These are phyloP conservation scores for Saturnispora besseyi DNA, from an alignment of 805 yeast species.

Conservation along the genomic window DNA sequence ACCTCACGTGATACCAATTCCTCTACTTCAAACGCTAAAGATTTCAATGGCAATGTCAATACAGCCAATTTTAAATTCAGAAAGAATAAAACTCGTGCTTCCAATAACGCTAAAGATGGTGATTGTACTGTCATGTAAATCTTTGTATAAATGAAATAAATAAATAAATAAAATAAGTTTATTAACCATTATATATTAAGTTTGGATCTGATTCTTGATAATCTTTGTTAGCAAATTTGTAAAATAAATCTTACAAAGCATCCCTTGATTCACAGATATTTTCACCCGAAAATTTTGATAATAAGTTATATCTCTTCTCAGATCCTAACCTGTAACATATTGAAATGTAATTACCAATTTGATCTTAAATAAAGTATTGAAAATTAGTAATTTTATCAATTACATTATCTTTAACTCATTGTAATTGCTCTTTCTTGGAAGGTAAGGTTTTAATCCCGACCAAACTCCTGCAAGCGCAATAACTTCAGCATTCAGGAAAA, in stretches of 20 bases:
- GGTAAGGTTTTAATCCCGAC: constrained; percentile 39
- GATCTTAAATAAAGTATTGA: constrained; percentile 12
- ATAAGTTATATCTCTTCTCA: constrained; percentile 8
- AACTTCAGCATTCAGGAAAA: constrained; percentile 38
- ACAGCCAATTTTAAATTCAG: constrained; percentile 3
- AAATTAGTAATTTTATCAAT: constrained; percentile 12
- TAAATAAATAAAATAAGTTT: neutral
- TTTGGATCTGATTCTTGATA: constrained; percentile 6
- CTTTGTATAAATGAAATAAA: neutral
- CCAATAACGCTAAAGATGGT: constrained; percentile 14
- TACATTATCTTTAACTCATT: constrained; percentile 14
- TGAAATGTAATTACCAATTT: constrained; percentile 11
- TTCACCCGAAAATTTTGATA: constrained; percentile 1
- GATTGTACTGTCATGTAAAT: constrained; percentile 28
- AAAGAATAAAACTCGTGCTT: neutral
- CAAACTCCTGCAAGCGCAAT: constrained; percentile 49
- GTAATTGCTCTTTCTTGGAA: constrained; percentile 16
- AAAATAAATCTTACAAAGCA: constrained; percentile 10
- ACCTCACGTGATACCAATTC: neutral
- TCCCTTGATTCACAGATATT: constrained; percentile 6
- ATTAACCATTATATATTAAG: neutral
- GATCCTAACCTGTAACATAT: constrained; percentile 10
- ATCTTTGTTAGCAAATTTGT: constrained; percentile 10
- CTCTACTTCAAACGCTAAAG: neutral
- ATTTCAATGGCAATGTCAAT: neutral